phyloP scores from a whole-genome alignment of 352 stramenopile species.

The Phytophthora uliginosa region DNA sequence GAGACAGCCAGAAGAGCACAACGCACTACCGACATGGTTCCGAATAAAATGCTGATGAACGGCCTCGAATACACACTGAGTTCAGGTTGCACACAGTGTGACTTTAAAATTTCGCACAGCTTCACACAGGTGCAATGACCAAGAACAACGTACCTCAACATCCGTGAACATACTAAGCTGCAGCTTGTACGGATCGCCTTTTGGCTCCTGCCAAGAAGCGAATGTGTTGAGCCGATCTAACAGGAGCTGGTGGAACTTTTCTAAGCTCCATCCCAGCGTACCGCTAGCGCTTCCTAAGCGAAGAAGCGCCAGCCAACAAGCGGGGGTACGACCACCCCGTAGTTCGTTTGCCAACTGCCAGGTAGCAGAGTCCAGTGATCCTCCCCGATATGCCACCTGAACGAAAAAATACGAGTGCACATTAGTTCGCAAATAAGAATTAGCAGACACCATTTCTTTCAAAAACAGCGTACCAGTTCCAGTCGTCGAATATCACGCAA shows the following conservation, averaged over 20 bases:
- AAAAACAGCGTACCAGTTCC: constrained; percentile 31
- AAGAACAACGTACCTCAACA: constrained; percentile 32
- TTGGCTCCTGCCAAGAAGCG: constrained; percentile 38
- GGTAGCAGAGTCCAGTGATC: constrained; percentile 13
- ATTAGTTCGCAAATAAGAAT: constrained; percentile 4
- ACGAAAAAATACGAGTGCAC: background rate
- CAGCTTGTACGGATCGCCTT: constrained; percentile 36
- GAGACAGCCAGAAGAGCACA: constrained; percentile 54
- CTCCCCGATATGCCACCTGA: constrained; percentile 15
- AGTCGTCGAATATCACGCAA: constrained; percentile 34
- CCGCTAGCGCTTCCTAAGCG: background rate
- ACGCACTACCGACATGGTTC: constrained; percentile 44
- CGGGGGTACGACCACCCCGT: constrained; percentile 1
- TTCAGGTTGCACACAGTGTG: background rate
- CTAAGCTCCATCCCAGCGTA: constrained; percentile 21
- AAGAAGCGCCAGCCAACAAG: constrained; percentile 21
- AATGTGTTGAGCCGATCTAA: constrained; percentile 52
- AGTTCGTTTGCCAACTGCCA: constrained; percentile 14
- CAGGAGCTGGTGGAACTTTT: constrained; percentile 47
- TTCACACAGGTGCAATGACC: background rate
- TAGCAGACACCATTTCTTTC: background rate
- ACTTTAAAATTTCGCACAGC: background rate
- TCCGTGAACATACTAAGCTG: constrained; percentile 55
- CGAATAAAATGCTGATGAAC: constrained; percentile 72
- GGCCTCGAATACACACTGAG: constrained; percentile 48